Percentiles rank a stretch among this genome's conserved stretches.
These are phyloP conservation scores for Harringtonia aguacate DNA, from an alignment of 2,329 filamentous ascomycete species.

Conservation along the genomic window DNA sequence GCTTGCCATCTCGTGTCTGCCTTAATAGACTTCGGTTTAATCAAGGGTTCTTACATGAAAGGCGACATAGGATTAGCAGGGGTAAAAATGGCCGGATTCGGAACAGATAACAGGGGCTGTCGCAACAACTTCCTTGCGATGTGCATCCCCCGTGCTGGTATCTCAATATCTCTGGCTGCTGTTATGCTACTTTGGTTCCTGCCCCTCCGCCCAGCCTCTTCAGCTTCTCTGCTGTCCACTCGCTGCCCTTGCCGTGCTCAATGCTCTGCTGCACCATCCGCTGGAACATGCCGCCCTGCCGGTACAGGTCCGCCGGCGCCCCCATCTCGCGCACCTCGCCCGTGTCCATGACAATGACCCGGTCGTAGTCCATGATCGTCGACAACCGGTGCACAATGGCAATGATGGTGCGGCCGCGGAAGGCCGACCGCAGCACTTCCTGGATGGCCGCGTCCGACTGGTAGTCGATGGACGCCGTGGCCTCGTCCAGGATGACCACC, in stretches of 20 bases:
- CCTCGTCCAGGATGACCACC: conserved; percentile 47
- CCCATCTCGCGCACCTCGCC: conserved; percentile 43
- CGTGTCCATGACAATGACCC: conserved; percentile 44
- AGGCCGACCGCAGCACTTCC: conserved; percentile 36
- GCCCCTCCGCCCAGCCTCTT: no score
- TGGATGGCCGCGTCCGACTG: conserved; percentile 47
- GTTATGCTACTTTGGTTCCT: no score
- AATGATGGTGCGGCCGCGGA: conserved; percentile 40
- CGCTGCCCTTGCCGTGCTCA: conserved; percentile 1
- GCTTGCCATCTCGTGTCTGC: no score
- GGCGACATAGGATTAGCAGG: no score
- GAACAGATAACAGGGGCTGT: no score
- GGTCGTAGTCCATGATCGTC: conserved; percentile 50
- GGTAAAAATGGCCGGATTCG: no score
- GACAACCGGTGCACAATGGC: conserved; percentile 47
- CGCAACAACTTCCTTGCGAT: no score
- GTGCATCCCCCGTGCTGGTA: no score
- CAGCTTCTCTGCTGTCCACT: conserved; percentile 2
- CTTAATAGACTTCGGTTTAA: no score
- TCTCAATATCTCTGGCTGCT: no score
- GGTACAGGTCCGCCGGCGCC: conserved; percentile 34
- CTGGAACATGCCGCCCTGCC: conserved; percentile 33
- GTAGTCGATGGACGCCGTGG: conserved; percentile 49
- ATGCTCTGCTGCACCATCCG: conserved; percentile 43
- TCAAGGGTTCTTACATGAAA: no score